Percentiles rank a stretch among this genome's conserved stretches.
Conservation (phyloP, 1,284 basidiomycete genomes). For the Ganoderma meredithae region DNA sequence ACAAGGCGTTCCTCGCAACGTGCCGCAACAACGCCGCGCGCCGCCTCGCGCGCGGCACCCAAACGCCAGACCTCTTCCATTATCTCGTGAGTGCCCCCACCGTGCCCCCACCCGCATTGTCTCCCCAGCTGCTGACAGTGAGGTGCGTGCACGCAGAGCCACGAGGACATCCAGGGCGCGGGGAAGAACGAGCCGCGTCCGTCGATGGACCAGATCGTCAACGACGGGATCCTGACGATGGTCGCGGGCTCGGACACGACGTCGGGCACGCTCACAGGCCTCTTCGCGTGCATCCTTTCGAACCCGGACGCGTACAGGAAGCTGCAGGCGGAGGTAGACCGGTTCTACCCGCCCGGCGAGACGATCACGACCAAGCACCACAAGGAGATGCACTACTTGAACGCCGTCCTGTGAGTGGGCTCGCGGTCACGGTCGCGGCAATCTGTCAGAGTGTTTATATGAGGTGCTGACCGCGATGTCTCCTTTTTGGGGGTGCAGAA, state of each 20-base stretch:
- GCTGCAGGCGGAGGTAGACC: conserved; percentile 40
- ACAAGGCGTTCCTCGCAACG: conserved; percentile 12
- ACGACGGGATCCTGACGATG: conserved; percentile 33
- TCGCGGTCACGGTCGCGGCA: too few species aligned
- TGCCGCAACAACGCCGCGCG: background rate
- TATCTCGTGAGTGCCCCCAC: background rate
- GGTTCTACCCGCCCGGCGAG: conserved; percentile 36
- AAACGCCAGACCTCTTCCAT: too few species aligned
- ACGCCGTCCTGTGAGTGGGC: conserved; percentile 41
- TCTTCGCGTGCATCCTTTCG: conserved; percentile 36
- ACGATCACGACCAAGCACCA: conserved; percentile 33
- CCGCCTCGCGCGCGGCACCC: conserved; percentile 1
- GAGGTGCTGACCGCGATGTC: background rate
- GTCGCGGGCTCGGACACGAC: conserved; percentile 45
- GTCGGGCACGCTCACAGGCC: conserved; percentile 30
- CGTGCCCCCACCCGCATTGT: background rate
- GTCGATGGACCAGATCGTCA: conserved; percentile 28
- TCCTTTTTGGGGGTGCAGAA: conserved; percentile 47
- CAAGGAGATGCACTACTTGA: conserved; percentile 41
- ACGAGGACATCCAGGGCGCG: conserved; percentile 29
- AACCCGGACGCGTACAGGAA: conserved; percentile 33
- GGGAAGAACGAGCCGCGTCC: conserved; percentile 19
- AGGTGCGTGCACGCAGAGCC: conserved; percentile 21
- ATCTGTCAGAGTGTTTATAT: background rate
- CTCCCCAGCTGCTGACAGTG: background rate